Conservation (phyloP, 495 filamentous ascomycete species). For the Hypoxylon crocopeplum region DNA sequence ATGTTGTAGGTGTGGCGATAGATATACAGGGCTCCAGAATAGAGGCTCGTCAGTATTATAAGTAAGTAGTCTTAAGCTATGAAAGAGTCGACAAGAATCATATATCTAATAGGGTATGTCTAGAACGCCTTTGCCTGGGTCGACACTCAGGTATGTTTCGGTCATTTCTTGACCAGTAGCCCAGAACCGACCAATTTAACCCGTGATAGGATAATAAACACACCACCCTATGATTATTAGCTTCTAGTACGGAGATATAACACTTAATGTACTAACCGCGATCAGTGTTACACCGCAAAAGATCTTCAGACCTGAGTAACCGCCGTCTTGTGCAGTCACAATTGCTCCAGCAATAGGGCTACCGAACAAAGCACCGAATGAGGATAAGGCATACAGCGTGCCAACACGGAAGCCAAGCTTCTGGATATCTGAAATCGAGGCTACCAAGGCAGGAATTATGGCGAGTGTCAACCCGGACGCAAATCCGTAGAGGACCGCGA, state of each 20-base stretch:
- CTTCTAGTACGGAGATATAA: background rate
- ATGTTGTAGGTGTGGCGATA: too few species aligned
- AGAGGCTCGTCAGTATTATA: too few species aligned
- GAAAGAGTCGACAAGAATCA: too few species aligned
- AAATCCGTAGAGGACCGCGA: conserved; percentile 69
- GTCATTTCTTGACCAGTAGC: conserved; percentile 21
- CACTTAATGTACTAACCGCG: conserved; percentile 5
- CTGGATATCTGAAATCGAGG: conserved; percentile 21
- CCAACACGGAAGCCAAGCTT: conserved; percentile 21
- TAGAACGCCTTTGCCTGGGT: too few species aligned
- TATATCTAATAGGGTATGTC: too few species aligned
- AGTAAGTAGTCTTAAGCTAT: too few species aligned
- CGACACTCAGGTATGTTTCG: too few species aligned
- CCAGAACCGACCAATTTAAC: conserved; percentile 15
- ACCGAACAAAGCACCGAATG: conserved; percentile 19
- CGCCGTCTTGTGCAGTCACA: conserved; percentile 13
- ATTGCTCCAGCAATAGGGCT: conserved; percentile 26
- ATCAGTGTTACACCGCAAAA: conserved; percentile 19
- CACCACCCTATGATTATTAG: conserved; percentile 11
- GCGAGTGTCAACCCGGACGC: conserved; percentile 26
- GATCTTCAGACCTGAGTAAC: conserved; percentile 17
- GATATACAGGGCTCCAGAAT: too few species aligned
- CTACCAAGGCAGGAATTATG: conserved; percentile 22
- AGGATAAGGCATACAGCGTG: conserved; percentile 20
- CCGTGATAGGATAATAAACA: conserved; percentile 16